Evolutionary conservation across 345 rosid genomes (phyloP), one percentile per base, ranked within the genome.

Genomic region (Anastatica hierochuntica): DNA sequence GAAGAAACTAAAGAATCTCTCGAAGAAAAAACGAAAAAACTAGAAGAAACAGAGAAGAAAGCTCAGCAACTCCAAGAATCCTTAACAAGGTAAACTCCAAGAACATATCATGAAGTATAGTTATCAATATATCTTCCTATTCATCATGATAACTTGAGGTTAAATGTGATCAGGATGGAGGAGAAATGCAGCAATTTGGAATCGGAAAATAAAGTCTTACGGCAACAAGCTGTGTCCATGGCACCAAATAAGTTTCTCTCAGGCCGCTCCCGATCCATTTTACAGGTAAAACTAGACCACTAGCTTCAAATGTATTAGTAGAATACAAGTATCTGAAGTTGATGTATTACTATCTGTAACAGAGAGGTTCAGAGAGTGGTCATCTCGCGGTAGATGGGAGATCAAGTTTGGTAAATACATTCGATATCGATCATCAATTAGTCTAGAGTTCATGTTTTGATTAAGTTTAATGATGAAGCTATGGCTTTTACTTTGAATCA

Each of bases 141-240:
- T n/a, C n/a, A n/a, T n/a, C n/a, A n/a, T n/a, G n/a, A n/a, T n/a
- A n/a, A n/a, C n/a, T n/a, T n/a, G n/a, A n/a, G n/a, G n/a, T n/a
- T n/a, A n/a, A 20, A 56, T n/a, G 17, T 66, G 70, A 69, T 58
- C 57, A 90, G 97, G 75, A 70, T 79, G 64, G 97, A 90, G 70
- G 97, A 90, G 73, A 90, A 83, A 71, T 75, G 85, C 41, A 48
- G 62, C 30, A 90, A 90, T 60, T 57, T 83, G 58, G 95, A 83
- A 69, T 90, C 97, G 10, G 97, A 85, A 72, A 85, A 85, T 60
- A 77, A 81, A 84, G 97, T 90, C 18, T 75, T 90, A 37, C 74
- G 95, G 37, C 97, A 90, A 63, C 97, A 90, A 67, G 95, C 95
- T 47, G 85, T 90, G 51, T 81, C 95, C 20, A 78, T 90, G 81